phyloP scores from a whole-genome alignment of 148 eudicot species.

The Diospyros lotus region DNA sequence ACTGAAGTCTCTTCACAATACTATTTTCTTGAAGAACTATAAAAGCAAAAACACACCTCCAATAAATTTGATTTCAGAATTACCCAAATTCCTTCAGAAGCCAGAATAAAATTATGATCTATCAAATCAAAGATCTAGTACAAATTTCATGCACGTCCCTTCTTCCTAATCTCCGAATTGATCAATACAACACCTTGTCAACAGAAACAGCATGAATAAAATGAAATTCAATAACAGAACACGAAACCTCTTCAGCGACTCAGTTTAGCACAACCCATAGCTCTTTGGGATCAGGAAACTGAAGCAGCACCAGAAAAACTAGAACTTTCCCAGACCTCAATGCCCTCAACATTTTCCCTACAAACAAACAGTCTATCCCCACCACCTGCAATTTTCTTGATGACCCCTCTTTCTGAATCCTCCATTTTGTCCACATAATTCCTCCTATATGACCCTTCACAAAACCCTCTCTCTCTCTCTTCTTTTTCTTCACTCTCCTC shows the following conservation, averaged over 20 bases:
- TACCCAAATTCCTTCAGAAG: no score
- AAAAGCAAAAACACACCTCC: no score
- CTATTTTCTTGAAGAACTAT: no score
- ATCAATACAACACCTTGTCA: no score
- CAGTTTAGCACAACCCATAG: background rate
- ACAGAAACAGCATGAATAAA: no score
- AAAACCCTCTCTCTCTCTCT: constrained; percentile 16
- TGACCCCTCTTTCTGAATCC: constrained; percentile 54
- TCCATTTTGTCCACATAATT: constrained; percentile 71
- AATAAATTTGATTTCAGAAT: no score
- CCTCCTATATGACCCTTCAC: constrained; percentile 51
- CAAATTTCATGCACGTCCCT: no score
- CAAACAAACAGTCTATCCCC: constrained; percentile 79
- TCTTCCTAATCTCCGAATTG: no score
- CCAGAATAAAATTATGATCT: no score
- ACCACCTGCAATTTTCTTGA: constrained; percentile 67
- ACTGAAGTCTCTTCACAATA: no score
- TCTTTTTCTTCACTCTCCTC: constrained; percentile 20
- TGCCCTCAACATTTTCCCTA: constrained; percentile 74
- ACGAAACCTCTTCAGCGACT: background rate
- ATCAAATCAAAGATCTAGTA: no score
- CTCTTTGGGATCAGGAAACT: constrained; percentile 18
- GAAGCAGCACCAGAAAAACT: constrained; percentile 38
- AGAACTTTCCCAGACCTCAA: constrained; percentile 95
- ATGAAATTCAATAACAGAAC: background rate